Evolutionary conservation across 2,329 filamentous ascomycete species (phyloP).

Genomic region (Ampelomyces quisqualis): DNA sequence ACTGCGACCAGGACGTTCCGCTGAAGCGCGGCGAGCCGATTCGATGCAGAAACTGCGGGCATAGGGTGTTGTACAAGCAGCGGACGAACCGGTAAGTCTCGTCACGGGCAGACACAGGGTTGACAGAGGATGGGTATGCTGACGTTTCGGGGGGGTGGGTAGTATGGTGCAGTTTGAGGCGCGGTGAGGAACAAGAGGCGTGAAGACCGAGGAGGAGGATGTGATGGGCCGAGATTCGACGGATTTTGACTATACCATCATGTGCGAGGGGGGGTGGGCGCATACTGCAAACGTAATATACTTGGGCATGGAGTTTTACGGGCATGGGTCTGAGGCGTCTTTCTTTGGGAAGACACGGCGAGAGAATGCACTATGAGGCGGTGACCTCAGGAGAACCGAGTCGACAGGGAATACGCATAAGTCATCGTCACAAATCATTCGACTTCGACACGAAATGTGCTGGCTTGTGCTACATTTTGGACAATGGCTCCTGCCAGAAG

Average conservation of each 20-base stretch:
- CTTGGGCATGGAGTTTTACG: background rate
- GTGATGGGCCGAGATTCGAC: too few species aligned
- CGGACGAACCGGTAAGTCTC: constrained; percentile 85
- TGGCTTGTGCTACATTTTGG: too few species aligned
- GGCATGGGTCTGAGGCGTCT: background rate
- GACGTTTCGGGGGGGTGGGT: constrained; percentile 9
- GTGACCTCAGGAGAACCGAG: too few species aligned
- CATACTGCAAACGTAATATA: background rate
- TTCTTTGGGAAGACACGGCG: too few species aligned
- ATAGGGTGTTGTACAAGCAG: constrained; percentile 96
- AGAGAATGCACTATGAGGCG: too few species aligned
- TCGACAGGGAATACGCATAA: too few species aligned
- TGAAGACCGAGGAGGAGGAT: too few species aligned
- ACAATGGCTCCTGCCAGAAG: too few species aligned
- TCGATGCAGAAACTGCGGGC: constrained; percentile 88
- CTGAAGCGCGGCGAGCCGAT: constrained; percentile 79
- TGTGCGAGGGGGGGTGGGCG: background rate
- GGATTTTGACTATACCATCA: too few species aligned
- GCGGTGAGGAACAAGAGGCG: constrained; percentile 53
- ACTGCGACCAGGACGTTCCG: constrained; percentile 76
- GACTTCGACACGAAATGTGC: too few species aligned
- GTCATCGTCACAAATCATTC: too few species aligned
- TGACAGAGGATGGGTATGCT: constrained; percentile 11
- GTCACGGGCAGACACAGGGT: too few species aligned
- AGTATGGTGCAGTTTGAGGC: constrained; percentile 99